phyloP scores from a whole-genome alignment of 1,284 basidiomycete genomes.

The Melampsora medusae region DNA sequence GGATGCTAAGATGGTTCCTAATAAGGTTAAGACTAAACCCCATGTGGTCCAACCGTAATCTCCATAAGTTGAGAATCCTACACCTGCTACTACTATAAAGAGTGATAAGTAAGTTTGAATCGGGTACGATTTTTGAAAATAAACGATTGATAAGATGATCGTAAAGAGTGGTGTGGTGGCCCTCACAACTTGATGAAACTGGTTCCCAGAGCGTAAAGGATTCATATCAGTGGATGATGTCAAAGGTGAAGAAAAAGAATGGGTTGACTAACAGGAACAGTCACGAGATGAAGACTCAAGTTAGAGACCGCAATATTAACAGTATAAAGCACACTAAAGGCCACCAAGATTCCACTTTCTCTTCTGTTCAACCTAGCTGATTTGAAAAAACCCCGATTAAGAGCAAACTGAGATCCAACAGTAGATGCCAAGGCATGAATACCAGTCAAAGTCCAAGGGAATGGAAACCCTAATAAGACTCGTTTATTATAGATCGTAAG shows the following conservation, averaged over 20 bases:
- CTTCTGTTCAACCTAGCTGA: conserved; percentile 63
- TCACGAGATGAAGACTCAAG: conserved; percentile 78
- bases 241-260: not conserved
- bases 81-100: conserved; percentile 81
- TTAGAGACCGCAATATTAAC: conserved; percentile 91
- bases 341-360: conserved; percentile 67
- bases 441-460: conserved; percentile 66
- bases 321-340: conserved; percentile 82
- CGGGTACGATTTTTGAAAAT: conserved; percentile 59
- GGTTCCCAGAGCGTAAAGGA: not conserved
- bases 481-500: conserved; percentile 90
- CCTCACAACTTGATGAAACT: conserved; percentile 95
- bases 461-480: conserved; percentile 82
- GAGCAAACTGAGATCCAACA: conserved; percentile 71
- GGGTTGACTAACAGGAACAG: conserved; percentile 69
- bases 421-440: conserved; percentile 58
- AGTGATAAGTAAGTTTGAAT: conserved; percentile 69
- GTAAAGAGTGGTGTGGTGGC: conserved; percentile 87
- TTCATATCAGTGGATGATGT: not conserved
- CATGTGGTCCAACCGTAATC: conserved; percentile 61
- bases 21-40: conserved; percentile 77
- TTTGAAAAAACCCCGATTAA: conserved; percentile 63
- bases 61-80: conserved; percentile 69
- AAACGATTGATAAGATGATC: conserved; percentile 66
- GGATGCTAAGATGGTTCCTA: conserved; percentile 83